These are phyloP conservation scores for Phylloporus rhodoxanthus DNA, from an alignment of 768 basidiomycete species.

Conservation along the genomic window DNA sequence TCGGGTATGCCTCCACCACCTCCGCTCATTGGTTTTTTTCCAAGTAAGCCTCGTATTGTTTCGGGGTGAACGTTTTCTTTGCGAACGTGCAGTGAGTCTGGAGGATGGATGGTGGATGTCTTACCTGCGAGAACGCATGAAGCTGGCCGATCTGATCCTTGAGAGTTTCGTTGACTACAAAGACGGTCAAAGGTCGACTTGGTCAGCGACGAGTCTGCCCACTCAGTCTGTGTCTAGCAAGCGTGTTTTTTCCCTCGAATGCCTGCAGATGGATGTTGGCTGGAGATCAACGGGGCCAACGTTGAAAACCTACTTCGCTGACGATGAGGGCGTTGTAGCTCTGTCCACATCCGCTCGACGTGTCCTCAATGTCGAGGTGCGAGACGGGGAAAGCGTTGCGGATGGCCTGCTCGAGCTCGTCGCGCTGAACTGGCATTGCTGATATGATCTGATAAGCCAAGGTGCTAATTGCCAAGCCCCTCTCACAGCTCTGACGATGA, in stretches of 20 bases:
- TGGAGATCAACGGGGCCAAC: background rate
- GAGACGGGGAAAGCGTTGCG: constrained; percentile 55
- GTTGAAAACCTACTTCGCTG: constrained; percentile 50
- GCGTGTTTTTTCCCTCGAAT: constrained; percentile 76
- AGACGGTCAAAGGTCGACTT: constrained; percentile 1
- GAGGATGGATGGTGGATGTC: constrained; percentile 1
- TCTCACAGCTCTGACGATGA: constrained; percentile 2
- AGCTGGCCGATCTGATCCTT: constrained; percentile 72
- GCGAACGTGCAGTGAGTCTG: background rate
- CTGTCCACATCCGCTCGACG: constrained; percentile 77
- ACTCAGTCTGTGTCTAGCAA: constrained; percentile 72
- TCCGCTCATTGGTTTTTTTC: constrained; percentile 27
- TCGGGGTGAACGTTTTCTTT: constrained; percentile 70
- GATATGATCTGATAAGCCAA: background rate
- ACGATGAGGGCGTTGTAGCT: constrained; percentile 72
- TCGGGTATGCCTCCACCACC: background rate
- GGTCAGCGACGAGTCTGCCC: constrained; percentile 17
- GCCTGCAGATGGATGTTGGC: constrained; percentile 35
- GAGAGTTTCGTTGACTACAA: constrained; percentile 67
- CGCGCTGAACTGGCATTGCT: constrained; percentile 50
- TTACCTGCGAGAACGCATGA: constrained; percentile 86
- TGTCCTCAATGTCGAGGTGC: constrained; percentile 70
- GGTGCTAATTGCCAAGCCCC: background rate
- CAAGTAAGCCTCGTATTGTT: constrained; percentile 52
- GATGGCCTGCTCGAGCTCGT: constrained; percentile 57